Evolutionary conservation across 179 eudicot genomes (phyloP), one percentile per base, ranked within the genome.

Genomic region (Silene noctiflora): DNA sequence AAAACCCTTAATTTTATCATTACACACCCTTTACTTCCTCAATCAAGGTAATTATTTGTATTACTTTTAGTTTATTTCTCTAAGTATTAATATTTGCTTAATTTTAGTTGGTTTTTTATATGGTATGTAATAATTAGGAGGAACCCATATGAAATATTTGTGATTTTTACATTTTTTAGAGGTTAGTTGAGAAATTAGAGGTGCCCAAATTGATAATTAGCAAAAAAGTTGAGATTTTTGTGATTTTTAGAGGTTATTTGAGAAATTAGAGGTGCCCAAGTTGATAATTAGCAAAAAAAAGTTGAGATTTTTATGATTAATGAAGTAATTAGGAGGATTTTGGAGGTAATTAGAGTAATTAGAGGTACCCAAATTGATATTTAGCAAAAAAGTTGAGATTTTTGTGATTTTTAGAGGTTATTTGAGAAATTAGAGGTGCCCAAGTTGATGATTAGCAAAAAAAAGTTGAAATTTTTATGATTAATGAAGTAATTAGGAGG

Each of bases 191-290:
- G 81, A 63, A 53, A 22, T 77, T 59, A 75, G 73, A 68, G 56
- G 12, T 2, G 75, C 84, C 76, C 81, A 78, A 46, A 53, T 81
- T 33, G 75, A 3, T 56, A 62, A 33, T 33, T 33, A 33, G 6
- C 39, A 33, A 33, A 33, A 29, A 29, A 29, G 33, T 29, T 1
- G 33, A 29, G 33, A 1, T 4, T 68, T 55, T 70, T 48, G 81
- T 81, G 73, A 63, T 69, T 55, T 77, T 0, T 24, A 17, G 72
- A 35, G 12, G 29, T 77, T 77, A 7, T 17, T 10, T 11, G 71
- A 61, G 81, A 74, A 53, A 22, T 77, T 66, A 75, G 73, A 68
- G 56, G 17, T 2, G 70, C 84, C 76, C 81, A 78, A 46, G 33
- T 81, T 33, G 67, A 3, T 56, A 62, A 33, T 33, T 33, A 33